Evolutionary conservation across 352 stramenopile genomes (phyloP).

Genomic region (Sclerospora graminicola): DNA sequence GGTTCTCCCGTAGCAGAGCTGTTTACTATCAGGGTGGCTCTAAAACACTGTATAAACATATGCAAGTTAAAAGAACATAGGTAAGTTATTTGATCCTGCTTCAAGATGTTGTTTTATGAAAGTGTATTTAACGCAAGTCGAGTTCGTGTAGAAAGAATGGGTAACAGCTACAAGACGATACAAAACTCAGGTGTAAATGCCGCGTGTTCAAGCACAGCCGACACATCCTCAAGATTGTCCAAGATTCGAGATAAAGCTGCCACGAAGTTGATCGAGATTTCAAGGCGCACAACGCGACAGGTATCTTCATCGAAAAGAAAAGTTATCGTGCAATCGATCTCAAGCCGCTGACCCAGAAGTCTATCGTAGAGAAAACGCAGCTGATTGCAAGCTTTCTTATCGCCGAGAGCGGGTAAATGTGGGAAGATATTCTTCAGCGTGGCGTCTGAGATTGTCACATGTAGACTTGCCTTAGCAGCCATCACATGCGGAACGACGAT

Average conservation of each 20-base stretch:
- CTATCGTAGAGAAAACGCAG: conserved; percentile 1
- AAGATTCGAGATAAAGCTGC: conserved; percentile 3
- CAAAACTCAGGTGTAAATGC: too few relatives aligned
- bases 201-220: conserved; percentile 4
- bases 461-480: conserved; percentile 8
- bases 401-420: background rate
- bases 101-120: too few relatives aligned
- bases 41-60: too few relatives aligned
- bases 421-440: conserved; percentile 7
- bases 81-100: too few relatives aligned
- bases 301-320: conserved; percentile 8
- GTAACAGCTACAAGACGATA: too few relatives aligned
- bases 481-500: too few relatives aligned
- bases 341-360: conserved; percentile 10
- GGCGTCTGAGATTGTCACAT: conserved; percentile 12
- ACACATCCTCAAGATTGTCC: conserved; percentile 1
- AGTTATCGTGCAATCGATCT: conserved; percentile 3
- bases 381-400: background rate
- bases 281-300: conserved; percentile 5
- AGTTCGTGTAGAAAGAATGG: too few relatives aligned
- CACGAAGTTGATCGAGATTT: conserved; percentile 2
- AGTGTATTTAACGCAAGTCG: too few relatives aligned
- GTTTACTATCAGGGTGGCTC: too few relatives aligned
- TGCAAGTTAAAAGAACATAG: too few relatives aligned
- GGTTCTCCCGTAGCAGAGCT: too few relatives aligned